Evolutionary conservation across 2,329 filamentous ascomycete species (phyloP).

Genomic region (Arthroderma uncinatum): DNA sequence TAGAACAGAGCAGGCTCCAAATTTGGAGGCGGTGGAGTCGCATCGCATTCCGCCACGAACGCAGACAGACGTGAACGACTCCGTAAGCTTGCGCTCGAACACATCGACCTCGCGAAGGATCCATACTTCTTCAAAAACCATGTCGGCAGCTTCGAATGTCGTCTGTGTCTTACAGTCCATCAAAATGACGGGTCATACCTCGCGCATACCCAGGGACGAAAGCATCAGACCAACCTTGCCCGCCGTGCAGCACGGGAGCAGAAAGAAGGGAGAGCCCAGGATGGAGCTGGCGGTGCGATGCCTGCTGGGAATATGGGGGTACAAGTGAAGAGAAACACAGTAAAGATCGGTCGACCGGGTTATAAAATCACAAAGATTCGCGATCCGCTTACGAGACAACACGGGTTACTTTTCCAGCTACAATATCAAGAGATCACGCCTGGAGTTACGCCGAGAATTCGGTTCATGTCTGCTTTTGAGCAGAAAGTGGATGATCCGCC

Average conservation of each 20-base stretch:
- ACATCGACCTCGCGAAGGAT: slow-evolving; percentile 98
- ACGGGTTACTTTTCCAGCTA: slow-evolving; percentile 88
- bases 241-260: slow-evolving; percentile 91
- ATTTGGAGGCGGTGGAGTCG: slow-evolving; percentile 93
- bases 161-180: slow-evolving; percentile 91
- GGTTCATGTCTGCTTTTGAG: slow-evolving; percentile 96
- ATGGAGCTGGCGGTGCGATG: slow-evolving; percentile 42
- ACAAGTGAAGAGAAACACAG: slow-evolving; percentile 66
- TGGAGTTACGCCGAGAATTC: slow-evolving; percentile 66
- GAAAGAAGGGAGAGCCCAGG: slow-evolving; percentile 62
- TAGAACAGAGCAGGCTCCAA: slow-evolving; percentile 93
- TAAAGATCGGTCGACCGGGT: slow-evolving; percentile 91
- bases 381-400: slow-evolving; percentile 77
- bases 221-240: slow-evolving; percentile 97
- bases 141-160: slow-evolving; percentile 94
- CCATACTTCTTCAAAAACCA: slow-evolving; percentile 99
- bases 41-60: slow-evolving; percentile 85
- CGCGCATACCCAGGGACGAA: slow-evolving; percentile 94
- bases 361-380: slow-evolving; percentile 97
- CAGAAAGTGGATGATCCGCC: slow-evolving; percentile 87
- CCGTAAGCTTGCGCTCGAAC: slow-evolving; percentile 94
- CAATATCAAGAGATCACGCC: slow-evolving; percentile 83
- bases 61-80: slow-evolving; percentile 94
- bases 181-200: slow-evolving; percentile 99
- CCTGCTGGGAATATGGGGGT: slow-evolving; percentile 67